Evolutionary conservation across 2,329 filamentous ascomycete species (phyloP).

Genomic region (Sporothrix euskadiensis): DNA sequence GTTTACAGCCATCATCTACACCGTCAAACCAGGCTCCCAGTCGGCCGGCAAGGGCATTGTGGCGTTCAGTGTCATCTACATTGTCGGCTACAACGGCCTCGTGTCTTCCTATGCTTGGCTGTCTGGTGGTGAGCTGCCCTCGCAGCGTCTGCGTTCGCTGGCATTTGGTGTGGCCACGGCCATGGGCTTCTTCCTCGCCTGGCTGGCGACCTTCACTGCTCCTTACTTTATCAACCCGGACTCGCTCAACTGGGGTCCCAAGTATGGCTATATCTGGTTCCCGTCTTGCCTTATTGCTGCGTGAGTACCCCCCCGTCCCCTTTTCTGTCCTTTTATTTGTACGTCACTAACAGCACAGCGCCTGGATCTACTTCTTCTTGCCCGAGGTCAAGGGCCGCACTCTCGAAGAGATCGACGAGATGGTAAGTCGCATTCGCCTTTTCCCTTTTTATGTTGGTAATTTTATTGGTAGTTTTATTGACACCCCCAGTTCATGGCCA

Average conservation of each 20-base stretch:
- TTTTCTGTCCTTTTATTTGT: background rate
- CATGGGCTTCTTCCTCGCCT: constrained; percentile 56
- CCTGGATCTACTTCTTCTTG: constrained; percentile 51
- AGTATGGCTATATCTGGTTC: constrained; percentile 59
- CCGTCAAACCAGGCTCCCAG: constrained; percentile 42
- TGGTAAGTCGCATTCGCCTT: constrained; percentile 42
- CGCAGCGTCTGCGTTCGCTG: constrained; percentile 56
- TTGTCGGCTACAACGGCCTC: constrained; percentile 54
- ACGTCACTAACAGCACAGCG: constrained; percentile 24
- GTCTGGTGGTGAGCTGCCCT: constrained; percentile 57
- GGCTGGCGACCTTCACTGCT: constrained; percentile 59
- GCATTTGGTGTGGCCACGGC: constrained; percentile 58
- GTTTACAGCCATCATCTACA: constrained; percentile 55
- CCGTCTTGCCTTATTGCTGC: constrained; percentile 41
- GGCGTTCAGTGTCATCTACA: constrained; percentile 54
- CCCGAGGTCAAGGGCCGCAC: constrained; percentile 57
- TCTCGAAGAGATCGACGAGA: constrained; percentile 57
- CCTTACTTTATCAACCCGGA: constrained; percentile 61
- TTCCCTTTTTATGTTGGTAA: background rate
- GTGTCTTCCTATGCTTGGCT: constrained; percentile 60
- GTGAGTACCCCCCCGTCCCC: constrained; percentile 28
- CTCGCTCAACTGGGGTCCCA: constrained; percentile 57
- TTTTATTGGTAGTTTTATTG: background rate
- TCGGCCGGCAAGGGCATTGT: constrained; percentile 52
- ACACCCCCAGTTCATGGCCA: constrained; percentile 39